phyloP scores from a whole-genome alignment of 2,329 filamentous ascomycete genomes.

The Aspergillus eucalypticola region DNA sequence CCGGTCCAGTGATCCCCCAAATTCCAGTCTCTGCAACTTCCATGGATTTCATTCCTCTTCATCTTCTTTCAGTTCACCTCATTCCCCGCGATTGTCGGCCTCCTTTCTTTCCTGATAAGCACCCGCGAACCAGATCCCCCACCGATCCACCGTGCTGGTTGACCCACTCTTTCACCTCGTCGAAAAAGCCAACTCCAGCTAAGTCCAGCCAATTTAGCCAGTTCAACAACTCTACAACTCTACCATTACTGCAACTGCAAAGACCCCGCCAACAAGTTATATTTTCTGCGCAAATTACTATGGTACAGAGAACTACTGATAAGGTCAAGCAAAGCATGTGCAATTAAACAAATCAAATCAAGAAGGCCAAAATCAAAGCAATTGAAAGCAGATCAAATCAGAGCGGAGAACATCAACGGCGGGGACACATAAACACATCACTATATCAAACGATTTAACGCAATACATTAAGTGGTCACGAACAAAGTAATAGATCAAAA shows the following conservation, averaged over 20 bases:
- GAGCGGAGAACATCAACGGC: constrained; percentile 23
- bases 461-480: constrained; percentile 14
- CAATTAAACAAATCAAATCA: constrained; percentile 22
- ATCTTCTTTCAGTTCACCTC: background rate
- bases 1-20: background rate
- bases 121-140: background rate
- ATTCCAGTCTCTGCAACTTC: background rate
- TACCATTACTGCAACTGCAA: background rate
- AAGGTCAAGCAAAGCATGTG: constrained; percentile 22
- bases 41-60: no score
- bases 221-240: constrained; percentile 1
- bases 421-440: constrained; percentile 31
- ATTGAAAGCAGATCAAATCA: constrained; percentile 6
- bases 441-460: constrained; percentile 32
- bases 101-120: background rate
- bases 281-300: constrained; percentile 40
- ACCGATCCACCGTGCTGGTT: background rate
- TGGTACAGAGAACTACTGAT: constrained; percentile 40
- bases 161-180: background rate
- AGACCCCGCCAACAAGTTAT: constrained; percentile 33
- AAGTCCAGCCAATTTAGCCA: background rate
- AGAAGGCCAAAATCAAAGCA: constrained; percentile 9
- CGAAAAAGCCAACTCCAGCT: background rate
- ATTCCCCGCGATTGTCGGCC: background rate
- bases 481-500: constrained; percentile 16